Percentiles rank a stretch among this genome's conserved stretches.
These are phyloP conservation scores for Echeveria elegans DNA, from an alignment of 164 flowering plant species.

Conservation along the genomic window DNA sequence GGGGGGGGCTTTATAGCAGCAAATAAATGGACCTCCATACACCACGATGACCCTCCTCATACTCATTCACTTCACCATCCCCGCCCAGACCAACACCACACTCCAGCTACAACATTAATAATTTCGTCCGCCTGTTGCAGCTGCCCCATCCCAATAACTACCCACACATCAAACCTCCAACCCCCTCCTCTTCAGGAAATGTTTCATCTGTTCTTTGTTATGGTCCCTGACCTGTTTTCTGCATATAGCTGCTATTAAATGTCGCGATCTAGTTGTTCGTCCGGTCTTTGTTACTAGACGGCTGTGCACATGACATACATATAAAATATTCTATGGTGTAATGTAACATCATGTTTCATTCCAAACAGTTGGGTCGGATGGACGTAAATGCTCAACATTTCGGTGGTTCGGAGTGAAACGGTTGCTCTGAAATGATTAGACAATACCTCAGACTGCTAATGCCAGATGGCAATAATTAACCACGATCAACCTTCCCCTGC, in stretches of 20 bases:
- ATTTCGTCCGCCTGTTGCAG: neutral
- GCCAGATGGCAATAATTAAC: neutral
- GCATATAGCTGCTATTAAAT: neutral
- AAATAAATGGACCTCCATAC: neutral
- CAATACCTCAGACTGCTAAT: neutral
- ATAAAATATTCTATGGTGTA: neutral
- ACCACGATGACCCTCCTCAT: neutral
- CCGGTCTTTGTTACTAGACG: neutral
- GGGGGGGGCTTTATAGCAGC: no score
- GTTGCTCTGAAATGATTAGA: neutral
- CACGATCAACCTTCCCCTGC: neutral
- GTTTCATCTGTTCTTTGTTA: neutral
- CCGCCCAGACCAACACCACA: neutral
- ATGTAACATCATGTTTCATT: neutral
- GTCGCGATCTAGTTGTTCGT: neutral
- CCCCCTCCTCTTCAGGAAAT: no score
- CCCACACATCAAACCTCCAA: neutral
- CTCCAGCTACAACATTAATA: neutral
- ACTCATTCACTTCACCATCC: no score
- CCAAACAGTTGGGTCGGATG: neutral
- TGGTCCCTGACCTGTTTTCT: neutral
- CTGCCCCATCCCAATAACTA: neutral
- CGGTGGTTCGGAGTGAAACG: neutral
- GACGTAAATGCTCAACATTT: neutral
- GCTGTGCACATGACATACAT: neutral